A percentile compares a stretch with the other conserved stretches of the same genome.
Evolutionary conservation across 2,329 filamentous ascomycete genomes (phyloP).

Genomic region (Exophiala alcalophila): DNA sequence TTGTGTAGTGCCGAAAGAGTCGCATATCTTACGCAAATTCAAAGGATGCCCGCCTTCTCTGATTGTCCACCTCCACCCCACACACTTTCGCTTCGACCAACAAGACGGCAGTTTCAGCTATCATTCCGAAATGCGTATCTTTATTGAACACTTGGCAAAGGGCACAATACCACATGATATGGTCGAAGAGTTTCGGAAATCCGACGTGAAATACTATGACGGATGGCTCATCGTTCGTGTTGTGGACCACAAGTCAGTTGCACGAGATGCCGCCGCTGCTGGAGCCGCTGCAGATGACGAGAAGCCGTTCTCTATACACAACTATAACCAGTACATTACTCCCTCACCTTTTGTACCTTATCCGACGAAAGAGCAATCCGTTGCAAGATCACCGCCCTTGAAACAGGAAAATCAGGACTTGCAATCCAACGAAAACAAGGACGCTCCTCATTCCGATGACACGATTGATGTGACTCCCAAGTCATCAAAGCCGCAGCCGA

Average conservation of each 20-base stretch:
- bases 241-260: slow-evolving; percentile 75
- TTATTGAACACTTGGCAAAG: slow-evolving; percentile 71
- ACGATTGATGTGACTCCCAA: slow-evolving; percentile 22
- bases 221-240: slow-evolving; percentile 90
- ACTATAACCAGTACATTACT: slow-evolving; percentile 84
- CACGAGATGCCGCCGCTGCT: slow-evolving; percentile 57
- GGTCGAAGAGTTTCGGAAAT: slow-evolving; percentile 69
- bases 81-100: slow-evolving; percentile 86
- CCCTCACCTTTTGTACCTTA: slow-evolving; percentile 82
- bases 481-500: slow-evolving; percentile 46
- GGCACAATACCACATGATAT: slow-evolving; percentile 87
- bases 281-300: slow-evolving; percentile 59
- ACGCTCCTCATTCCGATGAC: slow-evolving; percentile 17
- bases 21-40: slow-evolving; percentile 81
- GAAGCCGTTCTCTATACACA: slow-evolving; percentile 81
- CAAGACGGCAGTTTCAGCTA: slow-evolving; percentile 92
- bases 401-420: slow-evolving; percentile 27
- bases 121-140: slow-evolving; percentile 81
- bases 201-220: slow-evolving; percentile 81
- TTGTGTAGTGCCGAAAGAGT: slow-evolving; percentile 64
- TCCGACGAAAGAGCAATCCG: slow-evolving; percentile 52
- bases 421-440: slow-evolving; percentile 13
- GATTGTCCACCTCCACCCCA: slow-evolving; percentile 78
- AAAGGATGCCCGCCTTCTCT: slow-evolving; percentile 72
- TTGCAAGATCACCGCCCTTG: slow-evolving; percentile 25